phyloP scores from a whole-genome alignment of 805 yeast species.

The Pichia heedii region DNA sequence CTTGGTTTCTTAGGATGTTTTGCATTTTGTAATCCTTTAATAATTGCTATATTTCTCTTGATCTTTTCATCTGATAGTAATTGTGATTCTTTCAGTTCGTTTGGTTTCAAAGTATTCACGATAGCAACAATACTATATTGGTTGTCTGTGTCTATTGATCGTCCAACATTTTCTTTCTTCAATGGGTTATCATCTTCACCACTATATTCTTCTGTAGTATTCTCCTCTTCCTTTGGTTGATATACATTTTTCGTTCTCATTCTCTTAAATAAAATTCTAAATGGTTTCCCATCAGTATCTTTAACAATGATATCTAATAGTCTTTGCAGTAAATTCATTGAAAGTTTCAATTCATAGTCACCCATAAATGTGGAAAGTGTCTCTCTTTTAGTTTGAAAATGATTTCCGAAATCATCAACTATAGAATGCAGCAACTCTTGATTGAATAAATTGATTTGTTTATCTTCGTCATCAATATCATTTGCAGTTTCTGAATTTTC shows the following conservation, averaged over 20 bases:
- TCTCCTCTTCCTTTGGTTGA: conserved; percentile 7
- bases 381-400: conserved; percentile 27
- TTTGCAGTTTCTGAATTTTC: conserved; percentile 1
- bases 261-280: conserved; percentile 26
- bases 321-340: conserved; percentile 44
- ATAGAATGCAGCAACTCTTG: conserved; percentile 13
- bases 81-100: conserved; percentile 10
- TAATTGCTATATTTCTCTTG: conserved; percentile 1
- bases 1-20: conserved; percentile 11
- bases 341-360: conserved; percentile 55
- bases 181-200: background rate
- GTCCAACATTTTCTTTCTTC: background rate
- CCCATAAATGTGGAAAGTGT: conserved; percentile 44
- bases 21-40: conserved; percentile 3
- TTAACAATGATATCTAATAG: conserved; percentile 32
- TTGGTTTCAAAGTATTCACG: conserved; percentile 8
- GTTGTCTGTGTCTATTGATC: conserved; percentile 3
- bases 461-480: background rate
- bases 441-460: background rate
- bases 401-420: conserved; percentile 21
- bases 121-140: conserved; percentile 5
- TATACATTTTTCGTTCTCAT: background rate
- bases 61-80: conserved; percentile 17
- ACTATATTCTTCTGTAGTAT: background rate
- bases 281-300: conserved; percentile 26